Evolutionary conservation across 2,329 filamentous ascomycete species (phyloP).

Genomic region (Talaromyces sp.): DNA sequence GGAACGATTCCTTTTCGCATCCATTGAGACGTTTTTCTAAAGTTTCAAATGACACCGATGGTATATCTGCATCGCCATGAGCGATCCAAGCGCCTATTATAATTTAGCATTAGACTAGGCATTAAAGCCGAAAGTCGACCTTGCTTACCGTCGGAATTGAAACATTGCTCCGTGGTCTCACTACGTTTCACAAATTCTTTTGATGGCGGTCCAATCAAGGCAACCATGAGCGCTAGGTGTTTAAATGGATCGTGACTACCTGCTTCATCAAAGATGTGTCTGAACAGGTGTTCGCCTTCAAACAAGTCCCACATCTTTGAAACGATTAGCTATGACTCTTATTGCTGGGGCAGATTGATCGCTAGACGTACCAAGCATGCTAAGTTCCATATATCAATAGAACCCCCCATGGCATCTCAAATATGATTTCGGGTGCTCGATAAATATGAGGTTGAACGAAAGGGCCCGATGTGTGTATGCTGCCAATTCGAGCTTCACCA

Average conservation of each 20-base stretch:
- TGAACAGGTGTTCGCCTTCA: constrained; percentile 46
- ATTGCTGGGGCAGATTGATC: too few species aligned
- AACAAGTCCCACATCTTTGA: constrained; percentile 47
- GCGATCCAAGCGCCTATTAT: constrained; percentile 2
- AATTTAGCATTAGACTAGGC: neutral
- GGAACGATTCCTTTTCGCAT: neutral
- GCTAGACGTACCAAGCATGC: constrained; percentile 41
- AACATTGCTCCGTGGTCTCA: constrained; percentile 20
- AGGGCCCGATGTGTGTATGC: neutral
- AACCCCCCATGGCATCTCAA: constrained; percentile 43
- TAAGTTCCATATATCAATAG: constrained; percentile 52
- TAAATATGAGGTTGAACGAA: constrained; percentile 34
- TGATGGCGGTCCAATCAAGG: constrained; percentile 28
- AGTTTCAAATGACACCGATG: neutral
- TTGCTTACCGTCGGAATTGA: too few species aligned
- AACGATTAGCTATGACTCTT: neutral
- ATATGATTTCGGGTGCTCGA: constrained; percentile 44
- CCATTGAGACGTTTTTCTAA: neutral
- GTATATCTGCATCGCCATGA: neutral
- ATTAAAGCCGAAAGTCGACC: too few species aligned
- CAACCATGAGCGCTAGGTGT: constrained; percentile 29
- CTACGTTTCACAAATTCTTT: constrained; percentile 27
- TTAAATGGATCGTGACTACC: constrained; percentile 26
- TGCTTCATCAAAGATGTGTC: constrained; percentile 24
- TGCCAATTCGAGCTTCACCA: constrained; percentile 33